Conservation (phyloP, 2,329 filamentous ascomycete species). For the Conoideocrella luteorostrata region DNA sequence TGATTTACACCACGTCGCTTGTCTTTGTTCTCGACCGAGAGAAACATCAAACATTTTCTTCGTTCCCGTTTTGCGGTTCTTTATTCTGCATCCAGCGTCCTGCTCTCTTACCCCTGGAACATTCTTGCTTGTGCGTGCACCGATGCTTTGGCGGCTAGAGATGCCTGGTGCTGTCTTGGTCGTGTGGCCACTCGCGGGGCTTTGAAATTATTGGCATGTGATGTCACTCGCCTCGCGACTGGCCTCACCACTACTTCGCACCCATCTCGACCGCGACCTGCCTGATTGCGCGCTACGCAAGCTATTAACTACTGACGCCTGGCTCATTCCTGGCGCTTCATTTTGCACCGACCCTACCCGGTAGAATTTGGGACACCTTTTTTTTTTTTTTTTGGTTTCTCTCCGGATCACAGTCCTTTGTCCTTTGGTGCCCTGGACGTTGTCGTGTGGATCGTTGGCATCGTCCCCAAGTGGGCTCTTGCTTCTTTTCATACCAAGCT, state of each 20-base stretch:
- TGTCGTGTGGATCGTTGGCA: too few species aligned
- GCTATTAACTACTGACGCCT: too few species aligned
- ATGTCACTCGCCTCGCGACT: slow-evolving; percentile 4
- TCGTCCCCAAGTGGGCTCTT: background rate
- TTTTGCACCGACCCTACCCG: too few species aligned
- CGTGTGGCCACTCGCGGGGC: background rate
- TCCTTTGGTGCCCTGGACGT: too few species aligned
- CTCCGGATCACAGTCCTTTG: background rate
- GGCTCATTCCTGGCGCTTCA: too few species aligned
- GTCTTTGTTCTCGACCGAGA: too few species aligned
- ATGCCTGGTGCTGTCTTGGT: background rate
- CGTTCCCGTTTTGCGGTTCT: background rate
- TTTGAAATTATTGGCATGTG: slow-evolving; percentile 7
- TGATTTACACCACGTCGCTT: too few species aligned
- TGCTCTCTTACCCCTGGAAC: background rate
- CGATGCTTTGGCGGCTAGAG: background rate
- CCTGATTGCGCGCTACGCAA: background rate
- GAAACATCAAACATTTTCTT: too few species aligned
- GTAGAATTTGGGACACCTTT: too few species aligned
- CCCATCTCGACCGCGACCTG: background rate
- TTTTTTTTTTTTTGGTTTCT: background rate
- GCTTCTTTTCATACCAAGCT: background rate
- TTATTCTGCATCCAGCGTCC: background rate
- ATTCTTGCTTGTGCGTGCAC: background rate
- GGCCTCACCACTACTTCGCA: background rate